Evolutionary conservation across 768 basidiomycete genomes (phyloP).

Genomic region (Suillus weaverae): DNA sequence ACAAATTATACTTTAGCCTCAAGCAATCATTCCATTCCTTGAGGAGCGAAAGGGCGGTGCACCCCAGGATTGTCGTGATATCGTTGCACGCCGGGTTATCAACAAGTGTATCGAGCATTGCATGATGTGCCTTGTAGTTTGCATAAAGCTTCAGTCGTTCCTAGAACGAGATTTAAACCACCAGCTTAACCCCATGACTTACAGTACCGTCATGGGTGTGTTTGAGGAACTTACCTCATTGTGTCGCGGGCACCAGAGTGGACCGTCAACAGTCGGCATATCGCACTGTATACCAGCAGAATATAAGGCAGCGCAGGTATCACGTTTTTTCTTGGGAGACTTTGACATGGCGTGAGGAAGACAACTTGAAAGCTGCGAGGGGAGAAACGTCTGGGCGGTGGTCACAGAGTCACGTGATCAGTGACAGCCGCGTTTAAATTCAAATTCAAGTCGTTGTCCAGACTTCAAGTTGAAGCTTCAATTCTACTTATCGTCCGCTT

Average conservation of each 20-base stretch:
- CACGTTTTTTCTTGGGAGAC: constrained; percentile 13
- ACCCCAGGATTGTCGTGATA: constrained; percentile 25
- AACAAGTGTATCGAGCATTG: constrained; percentile 30
- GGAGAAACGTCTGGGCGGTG: too few species aligned
- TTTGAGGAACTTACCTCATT: constrained; percentile 26
- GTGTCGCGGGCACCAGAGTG: constrained; percentile 31
- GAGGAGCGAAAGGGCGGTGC: constrained; percentile 31
- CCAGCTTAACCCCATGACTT: neutral
- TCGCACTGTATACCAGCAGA: constrained; percentile 16
- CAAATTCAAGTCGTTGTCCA: too few species aligned
- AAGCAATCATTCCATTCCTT: constrained; percentile 35
- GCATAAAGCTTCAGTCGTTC: constrained; percentile 39
- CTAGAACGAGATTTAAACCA: constrained; percentile 9
- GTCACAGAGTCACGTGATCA: constrained; percentile 1
- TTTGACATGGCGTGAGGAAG: constrained; percentile 10
- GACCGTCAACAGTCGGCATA: constrained; percentile 10
- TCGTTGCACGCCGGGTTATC: constrained; percentile 29
- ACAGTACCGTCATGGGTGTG: neutral
- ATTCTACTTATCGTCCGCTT: too few species aligned
- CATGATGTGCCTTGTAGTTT: constrained; percentile 37
- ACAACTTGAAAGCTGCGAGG: neutral
- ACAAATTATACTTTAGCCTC: constrained; percentile 32
- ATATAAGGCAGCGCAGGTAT: constrained; percentile 20
- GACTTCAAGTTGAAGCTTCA: too few species aligned
- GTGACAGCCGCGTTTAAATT: constrained; percentile 1